These are phyloP conservation scores for Lachnellula subtilissima DNA, from an alignment of 2,329 filamentous ascomycete genomes.

Conservation along the genomic window DNA sequence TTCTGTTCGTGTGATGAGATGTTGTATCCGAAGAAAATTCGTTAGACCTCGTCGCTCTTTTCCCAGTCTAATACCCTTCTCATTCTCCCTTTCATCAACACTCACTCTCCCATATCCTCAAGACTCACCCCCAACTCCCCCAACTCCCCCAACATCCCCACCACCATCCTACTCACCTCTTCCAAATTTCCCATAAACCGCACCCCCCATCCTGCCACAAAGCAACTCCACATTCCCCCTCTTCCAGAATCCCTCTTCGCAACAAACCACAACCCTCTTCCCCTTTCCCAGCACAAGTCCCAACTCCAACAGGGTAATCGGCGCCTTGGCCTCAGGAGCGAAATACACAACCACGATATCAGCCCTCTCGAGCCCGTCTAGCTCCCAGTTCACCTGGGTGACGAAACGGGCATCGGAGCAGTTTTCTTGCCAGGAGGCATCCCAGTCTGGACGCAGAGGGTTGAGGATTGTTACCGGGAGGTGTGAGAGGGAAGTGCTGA, in stretches of 20 bases:
- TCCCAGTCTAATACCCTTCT: background rate
- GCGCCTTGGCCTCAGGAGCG: constrained; percentile 46
- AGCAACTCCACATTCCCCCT: constrained; percentile 57
- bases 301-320: constrained; percentile 56
- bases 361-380: constrained; percentile 49
- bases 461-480: constrained; percentile 52
- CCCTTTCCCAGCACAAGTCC: constrained; percentile 42
- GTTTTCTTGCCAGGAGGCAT: constrained; percentile 48
- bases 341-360: constrained; percentile 55
- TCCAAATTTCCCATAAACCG: constrained; percentile 9
- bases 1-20: background rate
- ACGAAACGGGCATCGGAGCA: constrained; percentile 42
- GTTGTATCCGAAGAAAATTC: background rate
- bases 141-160: background rate
- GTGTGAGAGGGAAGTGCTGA: constrained; percentile 39
- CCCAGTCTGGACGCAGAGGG: constrained; percentile 53
- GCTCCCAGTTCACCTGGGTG: constrained; percentile 57
- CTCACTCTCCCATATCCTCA: background rate
- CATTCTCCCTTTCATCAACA: background rate
- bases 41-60: background rate
- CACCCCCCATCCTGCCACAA: constrained; percentile 43
- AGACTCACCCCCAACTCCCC: background rate
- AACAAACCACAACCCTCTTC: constrained; percentile 50
- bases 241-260: constrained; percentile 47
- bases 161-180: background rate